Base-by-base conservation (phyloP, 1,139 yeast genomes). In the Taphrina populina region DNA sequence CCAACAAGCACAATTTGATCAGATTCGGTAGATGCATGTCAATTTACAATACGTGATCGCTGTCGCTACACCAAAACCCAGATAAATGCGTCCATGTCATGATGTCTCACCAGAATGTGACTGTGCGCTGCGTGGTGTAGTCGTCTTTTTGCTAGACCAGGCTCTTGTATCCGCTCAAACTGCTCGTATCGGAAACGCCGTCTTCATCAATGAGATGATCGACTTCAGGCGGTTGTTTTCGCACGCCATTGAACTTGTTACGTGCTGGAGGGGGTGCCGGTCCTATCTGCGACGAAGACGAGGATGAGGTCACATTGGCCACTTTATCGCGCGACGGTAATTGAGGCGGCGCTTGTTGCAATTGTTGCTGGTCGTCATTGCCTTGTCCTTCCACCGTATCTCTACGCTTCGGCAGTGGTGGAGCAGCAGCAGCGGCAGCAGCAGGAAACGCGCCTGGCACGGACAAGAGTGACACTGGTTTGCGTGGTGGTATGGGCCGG, bases 351-450 rank as follows among this genome's bases (percentile, higher is more conserved):
- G 20, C 11, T 8, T 33, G 24, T 6, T 17, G 15, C 23, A 5
- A n/a, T 37, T 46, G 7, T 29, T 19, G 43, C 43, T 37, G 5
- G 43, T 3, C 7, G 43, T 37, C 11, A 13, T 20, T 2, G 13
- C 41, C 11, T 26, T n/a, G n/a, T n/a, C n/a, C n/a, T n/a, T n/a
- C 10, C 20, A 30, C 13, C 10, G 36, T 41, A 34, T 23, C 44
- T 21, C 29, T 30, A 2, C 54, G 54, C 19, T 21, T 49, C 4
- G 54, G 54, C 24, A 49, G 24, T 5, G 54, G 54, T 4, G 54
- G 54, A 2, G 54, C 40, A 10, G 24, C 19, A 2, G 33, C 45
- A 5, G 7, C 15, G 4, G 20, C 17, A 7, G 44, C 6, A n/a
- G 17, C 17, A n/a, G 36, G 44, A 23, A 36, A 37, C 5, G 44